These are phyloP conservation scores for Tetradesmus lagerheimii DNA, from an alignment of 139 green algal species.

Conservation along the genomic window DNA sequence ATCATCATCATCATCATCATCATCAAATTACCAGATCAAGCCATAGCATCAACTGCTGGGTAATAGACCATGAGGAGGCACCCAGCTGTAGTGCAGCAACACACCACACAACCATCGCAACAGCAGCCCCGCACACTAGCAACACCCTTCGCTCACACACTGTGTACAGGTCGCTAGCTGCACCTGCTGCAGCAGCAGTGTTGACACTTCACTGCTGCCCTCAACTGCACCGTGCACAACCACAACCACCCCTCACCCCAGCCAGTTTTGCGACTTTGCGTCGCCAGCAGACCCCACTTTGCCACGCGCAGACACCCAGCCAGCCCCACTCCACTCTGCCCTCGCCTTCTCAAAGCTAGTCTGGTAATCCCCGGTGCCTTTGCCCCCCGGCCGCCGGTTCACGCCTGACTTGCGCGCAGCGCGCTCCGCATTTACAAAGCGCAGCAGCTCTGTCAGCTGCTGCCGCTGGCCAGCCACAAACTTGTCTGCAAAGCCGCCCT, in stretches of 20 bases:
- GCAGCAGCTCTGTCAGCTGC: conserved; percentile 55
- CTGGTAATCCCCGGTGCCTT: conserved; percentile 25
- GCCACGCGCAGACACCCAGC: conserved; percentile 27
- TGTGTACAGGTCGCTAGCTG: too few species aligned
- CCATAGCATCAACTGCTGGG: too few species aligned
- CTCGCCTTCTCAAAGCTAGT: conserved; percentile 33
- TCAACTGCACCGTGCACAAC: too few species aligned
- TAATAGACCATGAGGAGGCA: too few species aligned
- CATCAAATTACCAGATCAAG: too few species aligned
- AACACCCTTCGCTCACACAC: neutral
- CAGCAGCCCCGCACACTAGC: neutral
- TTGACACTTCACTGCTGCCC: too few species aligned
- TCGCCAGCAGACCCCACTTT: conserved; percentile 30
- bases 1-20: too few species aligned
- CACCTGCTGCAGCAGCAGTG: too few species aligned
- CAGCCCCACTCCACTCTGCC: conserved; percentile 35
- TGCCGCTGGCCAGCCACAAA: conserved; percentile 61
- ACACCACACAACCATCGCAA: too few species aligned
- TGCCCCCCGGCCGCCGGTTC: conserved; percentile 26
- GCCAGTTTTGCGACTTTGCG: conserved; percentile 36
- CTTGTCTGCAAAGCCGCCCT: conserved; percentile 40
- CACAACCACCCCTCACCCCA: neutral
- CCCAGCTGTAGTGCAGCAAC: too few species aligned
- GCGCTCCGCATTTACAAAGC: conserved; percentile 57
- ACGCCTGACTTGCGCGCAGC: conserved; percentile 26